Conservation (phyloP, 306 rosid genomes). For the Lathyrus aphaca region DNA sequence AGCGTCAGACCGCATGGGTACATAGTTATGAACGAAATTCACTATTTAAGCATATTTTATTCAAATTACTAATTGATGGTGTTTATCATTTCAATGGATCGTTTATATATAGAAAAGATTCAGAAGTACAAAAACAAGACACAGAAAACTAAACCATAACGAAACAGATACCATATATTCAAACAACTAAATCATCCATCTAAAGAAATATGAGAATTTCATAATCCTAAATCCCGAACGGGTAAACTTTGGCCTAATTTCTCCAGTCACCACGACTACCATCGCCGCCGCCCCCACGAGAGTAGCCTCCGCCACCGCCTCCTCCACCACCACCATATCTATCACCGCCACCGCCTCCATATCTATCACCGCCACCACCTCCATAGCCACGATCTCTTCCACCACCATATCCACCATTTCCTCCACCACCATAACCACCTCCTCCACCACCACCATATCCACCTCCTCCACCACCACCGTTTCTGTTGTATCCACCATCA, state of each 20-base stretch:
- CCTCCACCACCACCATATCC: background rate
- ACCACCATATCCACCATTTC: background rate
- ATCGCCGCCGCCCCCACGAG: background rate
- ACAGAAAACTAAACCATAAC: slow-evolving; percentile 1
- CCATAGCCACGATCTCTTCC: background rate
- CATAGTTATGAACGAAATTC: too few species aligned
- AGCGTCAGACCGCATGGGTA: too few species aligned
- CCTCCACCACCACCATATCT: background rate
- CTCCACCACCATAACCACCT: background rate
- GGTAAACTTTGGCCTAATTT: slow-evolving; percentile 17
- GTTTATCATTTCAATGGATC: slow-evolving; percentile 10
- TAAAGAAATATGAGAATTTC: background rate
- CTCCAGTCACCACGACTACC: slow-evolving; percentile 66
- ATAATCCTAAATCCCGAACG: background rate
- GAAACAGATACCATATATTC: background rate
- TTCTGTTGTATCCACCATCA: background rate
- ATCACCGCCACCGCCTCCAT: background rate
- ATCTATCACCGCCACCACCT: background rate
- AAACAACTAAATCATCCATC: background rate
- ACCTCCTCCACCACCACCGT: background rate
- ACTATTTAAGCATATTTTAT: too few species aligned
- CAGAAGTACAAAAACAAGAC: slow-evolving; percentile 28
- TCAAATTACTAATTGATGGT: too few species aligned
- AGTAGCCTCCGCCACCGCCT: slow-evolving; percentile 33
- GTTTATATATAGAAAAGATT: slow-evolving; percentile 16